These are phyloP conservation scores for Boletus semigastroideus DNA, from an alignment of 1,284 basidiomycete species.

Conservation along the genomic window DNA sequence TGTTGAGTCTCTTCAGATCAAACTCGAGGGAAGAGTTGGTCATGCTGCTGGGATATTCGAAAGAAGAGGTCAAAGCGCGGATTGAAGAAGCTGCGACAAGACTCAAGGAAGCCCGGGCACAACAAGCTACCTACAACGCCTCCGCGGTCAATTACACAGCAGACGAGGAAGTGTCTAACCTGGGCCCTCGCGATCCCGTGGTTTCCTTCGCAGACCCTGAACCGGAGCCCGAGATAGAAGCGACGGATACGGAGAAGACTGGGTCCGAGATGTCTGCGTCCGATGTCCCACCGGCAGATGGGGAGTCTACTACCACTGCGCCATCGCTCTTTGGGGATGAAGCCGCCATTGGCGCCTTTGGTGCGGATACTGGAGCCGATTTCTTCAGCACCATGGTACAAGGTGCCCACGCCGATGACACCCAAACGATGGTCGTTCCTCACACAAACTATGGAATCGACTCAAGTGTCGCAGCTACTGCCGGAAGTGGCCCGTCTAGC, in stretches of 20 bases:
- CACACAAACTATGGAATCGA: constrained; percentile 78
- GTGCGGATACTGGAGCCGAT: constrained; percentile 71
- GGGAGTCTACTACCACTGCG: constrained; percentile 78
- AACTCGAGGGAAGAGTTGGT: constrained; percentile 91
- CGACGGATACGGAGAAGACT: constrained; percentile 50
- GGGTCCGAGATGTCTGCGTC: constrained; percentile 75
- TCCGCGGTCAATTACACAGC: constrained; percentile 35
- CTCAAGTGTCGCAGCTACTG: constrained; percentile 88
- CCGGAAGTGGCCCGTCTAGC: constrained; percentile 85
- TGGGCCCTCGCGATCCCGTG: constrained; percentile 60
- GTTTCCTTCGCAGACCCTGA: constrained; percentile 77
- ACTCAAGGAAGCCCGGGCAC: constrained; percentile 49
- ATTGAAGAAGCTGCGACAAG: constrained; percentile 83
- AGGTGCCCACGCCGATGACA: constrained; percentile 49
- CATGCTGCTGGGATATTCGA: constrained; percentile 90
- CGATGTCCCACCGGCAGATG: constrained; percentile 67
- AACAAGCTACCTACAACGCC: constrained; percentile 19
- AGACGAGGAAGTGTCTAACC: constrained; percentile 42
- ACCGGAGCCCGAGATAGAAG: constrained; percentile 45
- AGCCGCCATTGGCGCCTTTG: constrained; percentile 53
- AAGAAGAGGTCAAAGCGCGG: constrained; percentile 78
- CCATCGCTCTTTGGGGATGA: constrained; percentile 91
- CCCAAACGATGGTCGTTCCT: constrained; percentile 65
- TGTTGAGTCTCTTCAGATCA: constrained; percentile 86
- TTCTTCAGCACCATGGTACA: constrained; percentile 83